Conservation (phyloP, 495 filamentous ascomycete species). For the Cudoniella acicularis region DNA sequence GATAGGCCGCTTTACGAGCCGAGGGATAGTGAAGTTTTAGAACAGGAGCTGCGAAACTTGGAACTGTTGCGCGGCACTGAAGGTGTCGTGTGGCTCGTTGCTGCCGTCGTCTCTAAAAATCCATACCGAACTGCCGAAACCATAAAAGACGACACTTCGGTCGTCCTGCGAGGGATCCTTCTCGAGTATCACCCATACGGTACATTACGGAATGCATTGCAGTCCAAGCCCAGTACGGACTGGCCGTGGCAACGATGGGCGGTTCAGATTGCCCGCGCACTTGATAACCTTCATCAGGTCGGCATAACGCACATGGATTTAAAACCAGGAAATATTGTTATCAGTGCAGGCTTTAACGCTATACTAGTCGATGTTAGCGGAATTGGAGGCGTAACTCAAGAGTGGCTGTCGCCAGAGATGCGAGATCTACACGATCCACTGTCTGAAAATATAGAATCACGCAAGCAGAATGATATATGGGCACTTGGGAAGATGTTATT, state of each 20-base stretch:
- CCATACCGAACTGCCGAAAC: conserved; percentile 14
- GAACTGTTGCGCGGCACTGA: conserved; percentile 14
- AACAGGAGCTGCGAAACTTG: conserved; percentile 19
- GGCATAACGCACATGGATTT: conserved; percentile 33
- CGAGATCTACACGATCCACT: conserved; percentile 3
- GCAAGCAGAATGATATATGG: conserved; percentile 9
- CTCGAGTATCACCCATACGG: conserved; percentile 19
- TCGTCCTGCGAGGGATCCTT: conserved; percentile 15
- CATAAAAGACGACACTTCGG: background rate
- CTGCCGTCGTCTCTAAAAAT: conserved; percentile 15
- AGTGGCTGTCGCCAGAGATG: conserved; percentile 23
- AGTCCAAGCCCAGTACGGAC: conserved; percentile 7
- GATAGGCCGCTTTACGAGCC: conserved; percentile 12
- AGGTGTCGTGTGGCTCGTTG: conserved; percentile 9
- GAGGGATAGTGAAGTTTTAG: conserved; percentile 13
- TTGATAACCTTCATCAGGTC: conserved; percentile 26
- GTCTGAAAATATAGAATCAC: conserved; percentile 9
- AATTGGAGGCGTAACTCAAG: conserved; percentile 28
- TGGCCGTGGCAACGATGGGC: conserved; percentile 21
- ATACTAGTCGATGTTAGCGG: conserved; percentile 34
- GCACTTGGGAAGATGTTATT: conserved; percentile 9
- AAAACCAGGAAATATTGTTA: conserved; percentile 34
- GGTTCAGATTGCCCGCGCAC: conserved; percentile 28
- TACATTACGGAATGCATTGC: conserved; percentile 9
- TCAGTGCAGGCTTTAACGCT: conserved; percentile 27